Conservation (phyloP, 2,329 filamentous ascomycete species). For the Macrophomina pseudophaseolina region DNA sequence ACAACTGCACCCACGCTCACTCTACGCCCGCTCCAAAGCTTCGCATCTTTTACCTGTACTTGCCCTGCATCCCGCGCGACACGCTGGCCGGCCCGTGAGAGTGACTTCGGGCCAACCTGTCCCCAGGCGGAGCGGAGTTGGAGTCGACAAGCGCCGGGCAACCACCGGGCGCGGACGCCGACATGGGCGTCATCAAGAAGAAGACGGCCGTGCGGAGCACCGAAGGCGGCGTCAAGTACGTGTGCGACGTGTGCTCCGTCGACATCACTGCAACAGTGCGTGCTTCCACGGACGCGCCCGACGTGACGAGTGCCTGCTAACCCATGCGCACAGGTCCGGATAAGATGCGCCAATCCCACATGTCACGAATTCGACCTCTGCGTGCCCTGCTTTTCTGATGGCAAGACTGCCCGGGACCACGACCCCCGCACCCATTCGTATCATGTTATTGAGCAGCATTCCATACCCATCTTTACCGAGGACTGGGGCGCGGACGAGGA, state of each 20-base stretch:
- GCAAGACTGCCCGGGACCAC: constrained; percentile 80
- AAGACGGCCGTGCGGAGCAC: constrained; percentile 86
- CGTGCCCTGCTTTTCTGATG: constrained; percentile 89
- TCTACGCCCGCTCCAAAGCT: not conserved
- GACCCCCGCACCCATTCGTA: constrained; percentile 85
- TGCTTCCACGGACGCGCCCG: constrained; percentile 31
- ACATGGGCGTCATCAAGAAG: constrained; percentile 95
- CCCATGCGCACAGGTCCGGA: constrained; percentile 73
- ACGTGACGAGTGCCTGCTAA: constrained; percentile 7
- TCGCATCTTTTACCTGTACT: not conserved
- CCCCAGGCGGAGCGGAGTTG: constrained; percentile 21
- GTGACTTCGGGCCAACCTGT: constrained; percentile 14
- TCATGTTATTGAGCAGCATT: constrained; percentile 97
- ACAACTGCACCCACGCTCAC: not conserved
- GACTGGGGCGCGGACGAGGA: constrained; percentile 99
- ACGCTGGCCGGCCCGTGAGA: constrained; percentile 21
- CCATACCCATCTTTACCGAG: constrained; percentile 90
- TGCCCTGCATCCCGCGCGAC: constrained; percentile 2
- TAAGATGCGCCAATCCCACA: constrained; percentile 80
- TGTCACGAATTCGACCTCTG: constrained; percentile 97
- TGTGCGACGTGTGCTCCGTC: constrained; percentile 94
- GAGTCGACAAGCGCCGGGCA: constrained; percentile 9
- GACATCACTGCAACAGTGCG: constrained; percentile 96
- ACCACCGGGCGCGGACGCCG: constrained; percentile 27
- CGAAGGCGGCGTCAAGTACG: constrained; percentile 81